phyloP scores from a whole-genome alignment of 2,329 filamentous ascomycete species.

The Exophiala sp. region DNA sequence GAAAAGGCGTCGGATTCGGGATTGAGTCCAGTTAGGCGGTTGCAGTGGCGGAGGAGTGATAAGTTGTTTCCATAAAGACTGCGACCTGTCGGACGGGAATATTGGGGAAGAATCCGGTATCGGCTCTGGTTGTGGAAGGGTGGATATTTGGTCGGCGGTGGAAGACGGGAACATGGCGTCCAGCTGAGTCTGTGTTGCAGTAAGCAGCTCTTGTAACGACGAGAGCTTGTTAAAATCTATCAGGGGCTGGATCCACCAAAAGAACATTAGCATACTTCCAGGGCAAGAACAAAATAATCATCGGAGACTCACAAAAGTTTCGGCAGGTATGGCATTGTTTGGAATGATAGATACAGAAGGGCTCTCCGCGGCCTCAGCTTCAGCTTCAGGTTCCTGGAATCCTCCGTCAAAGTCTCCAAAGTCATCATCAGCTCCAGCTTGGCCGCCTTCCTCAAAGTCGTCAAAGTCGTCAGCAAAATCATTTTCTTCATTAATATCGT shows the following conservation, averaged over 20 bases:
- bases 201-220: slow-evolving; percentile 39
- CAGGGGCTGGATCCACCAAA: slow-evolving; percentile 25
- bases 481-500: slow-evolving; percentile 49
- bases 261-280: slow-evolving; percentile 3
- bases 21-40: slow-evolving; percentile 96
- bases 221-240: slow-evolving; percentile 52
- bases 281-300: slow-evolving; percentile 28
- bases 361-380: slow-evolving; percentile 25
- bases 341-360: slow-evolving; percentile 32
- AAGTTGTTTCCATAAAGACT: slow-evolving; percentile 92
- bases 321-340: slow-evolving; percentile 17
- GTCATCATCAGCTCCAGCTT: slow-evolving; percentile 47
- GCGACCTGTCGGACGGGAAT: slow-evolving; percentile 78
- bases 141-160: slow-evolving; percentile 31
- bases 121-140: slow-evolving; percentile 36
- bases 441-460: slow-evolving; percentile 49
- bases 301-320: slow-evolving; percentile 26
- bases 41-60: slow-evolving; percentile 90
- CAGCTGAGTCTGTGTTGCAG: slow-evolving; percentile 37
- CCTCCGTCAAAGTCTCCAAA: slow-evolving; percentile 63
- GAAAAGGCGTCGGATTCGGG: slow-evolving; percentile 87
- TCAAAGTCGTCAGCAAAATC: slow-evolving; percentile 58
- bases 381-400: slow-evolving; percentile 50
- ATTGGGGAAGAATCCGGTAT: slow-evolving; percentile 48
- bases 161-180: slow-evolving; percentile 42